These are phyloP conservation scores for Massarina eburnea DNA, from an alignment of 2,329 filamentous ascomycete genomes.

Conservation along the genomic window DNA sequence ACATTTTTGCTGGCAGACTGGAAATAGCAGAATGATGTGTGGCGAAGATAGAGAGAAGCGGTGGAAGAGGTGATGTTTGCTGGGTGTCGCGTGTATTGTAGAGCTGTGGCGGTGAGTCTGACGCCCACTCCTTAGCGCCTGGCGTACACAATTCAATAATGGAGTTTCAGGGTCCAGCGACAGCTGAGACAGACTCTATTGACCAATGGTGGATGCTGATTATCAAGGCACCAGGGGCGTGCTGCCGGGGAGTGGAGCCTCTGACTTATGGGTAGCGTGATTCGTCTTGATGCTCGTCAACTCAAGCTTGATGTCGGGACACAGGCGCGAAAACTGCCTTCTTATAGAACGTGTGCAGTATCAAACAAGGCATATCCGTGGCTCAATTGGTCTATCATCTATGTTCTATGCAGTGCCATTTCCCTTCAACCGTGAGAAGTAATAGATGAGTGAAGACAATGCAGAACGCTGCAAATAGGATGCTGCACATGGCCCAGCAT, in stretches of 20 bases:
- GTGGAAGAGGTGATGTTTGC: not conserved
- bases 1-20: constrained; percentile 17
- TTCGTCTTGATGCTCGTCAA: too few relatives aligned
- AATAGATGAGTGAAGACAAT: not conserved
- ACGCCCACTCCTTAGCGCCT: constrained; percentile 10
- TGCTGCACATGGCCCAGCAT: not conserved
- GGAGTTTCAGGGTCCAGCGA: constrained; percentile 32
- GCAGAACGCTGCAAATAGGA: not conserved
- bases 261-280: not conserved
- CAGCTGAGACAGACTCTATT: constrained; percentile 11
- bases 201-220: constrained; percentile 23
- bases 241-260: constrained; percentile 6
- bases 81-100: constrained; percentile 18
- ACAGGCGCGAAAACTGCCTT: too few relatives aligned
- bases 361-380: too few relatives aligned
- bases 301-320: too few relatives aligned
- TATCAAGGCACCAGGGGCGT: constrained; percentile 22
- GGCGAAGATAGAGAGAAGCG: constrained; percentile 2
- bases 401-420: not conserved
- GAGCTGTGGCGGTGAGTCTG: constrained; percentile 26
- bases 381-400: not conserved
- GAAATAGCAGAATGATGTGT: not conserved
- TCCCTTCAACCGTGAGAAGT: not conserved
- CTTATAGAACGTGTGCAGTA: too few relatives aligned
- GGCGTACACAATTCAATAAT: constrained; percentile 2